phyloP scores from a whole-genome alignment of 139 green algal genomes.

The Chlorella vulgaris region DNA sequence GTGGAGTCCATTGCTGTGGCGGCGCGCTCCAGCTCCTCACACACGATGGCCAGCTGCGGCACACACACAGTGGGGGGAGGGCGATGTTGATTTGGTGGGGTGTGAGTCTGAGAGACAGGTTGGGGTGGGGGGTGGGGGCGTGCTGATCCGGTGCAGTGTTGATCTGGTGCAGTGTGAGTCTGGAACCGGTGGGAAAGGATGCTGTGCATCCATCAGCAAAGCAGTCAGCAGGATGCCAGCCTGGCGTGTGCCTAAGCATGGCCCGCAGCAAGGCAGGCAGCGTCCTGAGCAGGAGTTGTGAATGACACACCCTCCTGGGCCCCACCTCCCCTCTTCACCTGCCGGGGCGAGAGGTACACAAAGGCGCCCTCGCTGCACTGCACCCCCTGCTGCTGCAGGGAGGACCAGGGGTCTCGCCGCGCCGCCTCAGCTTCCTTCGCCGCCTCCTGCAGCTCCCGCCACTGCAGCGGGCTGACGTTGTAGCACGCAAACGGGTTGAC shows the following conservation, averaged over 20 bases:
- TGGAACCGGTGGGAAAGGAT: too few species aligned
- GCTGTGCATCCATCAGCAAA: too few species aligned
- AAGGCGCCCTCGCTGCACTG: slow-evolving; percentile 22
- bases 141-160: too few species aligned
- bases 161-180: too few species aligned
- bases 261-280: neutral
- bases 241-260: too few species aligned
- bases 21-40: slow-evolving; percentile 29
- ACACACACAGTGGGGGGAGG: neutral
- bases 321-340: neutral
- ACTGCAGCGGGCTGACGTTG: slow-evolving; percentile 49
- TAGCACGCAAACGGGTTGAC: slow-evolving; percentile 63
- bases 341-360: slow-evolving; percentile 32
- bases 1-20: slow-evolving; percentile 12
- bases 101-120: neutral
- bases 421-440: neutral
- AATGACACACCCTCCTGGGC: neutral
- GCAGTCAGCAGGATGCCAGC: too few species aligned
- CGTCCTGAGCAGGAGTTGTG: neutral
- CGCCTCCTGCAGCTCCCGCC: slow-evolving; percentile 22
- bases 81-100: neutral
- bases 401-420: slow-evolving; percentile 1
- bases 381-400: slow-evolving; percentile 18
- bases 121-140: too few species aligned
- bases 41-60: slow-evolving; percentile 13